Evolutionary conservation across 345 rosid genomes (phyloP).

Genomic region (Populus ilicifolia): DNA sequence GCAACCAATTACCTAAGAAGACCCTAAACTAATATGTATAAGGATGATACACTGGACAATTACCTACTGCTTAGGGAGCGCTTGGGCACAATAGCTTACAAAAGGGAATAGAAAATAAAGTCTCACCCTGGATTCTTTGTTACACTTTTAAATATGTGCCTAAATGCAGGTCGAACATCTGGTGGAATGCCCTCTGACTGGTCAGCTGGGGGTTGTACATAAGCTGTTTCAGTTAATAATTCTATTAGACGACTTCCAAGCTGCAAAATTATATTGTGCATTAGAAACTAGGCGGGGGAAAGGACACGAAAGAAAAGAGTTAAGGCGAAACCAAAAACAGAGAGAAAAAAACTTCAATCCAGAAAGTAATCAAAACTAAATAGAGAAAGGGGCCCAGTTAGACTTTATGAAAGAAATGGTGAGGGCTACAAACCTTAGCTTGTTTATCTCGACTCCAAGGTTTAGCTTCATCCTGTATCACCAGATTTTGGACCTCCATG

Average conservation of each 20-base stretch:
- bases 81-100: neutral
- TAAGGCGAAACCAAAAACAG: neutral
- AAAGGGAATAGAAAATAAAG: constrained; percentile 10
- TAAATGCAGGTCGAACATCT: constrained; percentile 90
- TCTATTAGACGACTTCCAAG: constrained; percentile 84
- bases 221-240: constrained; percentile 74
- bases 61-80: neutral
- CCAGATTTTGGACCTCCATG: constrained; percentile 61
- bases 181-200: constrained; percentile 68
- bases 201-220: constrained; percentile 71
- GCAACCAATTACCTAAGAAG: constrained; percentile 3
- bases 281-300: neutral
- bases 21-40: neutral
- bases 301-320: neutral
- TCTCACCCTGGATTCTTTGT: constrained; percentile 59
- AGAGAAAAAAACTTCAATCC: neutral
- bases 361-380: neutral
- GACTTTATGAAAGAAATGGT: neutral
- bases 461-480: constrained; percentile 57
- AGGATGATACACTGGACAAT: neutral
- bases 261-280: constrained; percentile 40
- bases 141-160: constrained; percentile 58
- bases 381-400: neutral
- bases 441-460: constrained; percentile 87
- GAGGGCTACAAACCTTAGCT: constrained; percentile 63